Conservation (phyloP, 257 asterid genomes). For the Nicotiana undulata region DNA sequence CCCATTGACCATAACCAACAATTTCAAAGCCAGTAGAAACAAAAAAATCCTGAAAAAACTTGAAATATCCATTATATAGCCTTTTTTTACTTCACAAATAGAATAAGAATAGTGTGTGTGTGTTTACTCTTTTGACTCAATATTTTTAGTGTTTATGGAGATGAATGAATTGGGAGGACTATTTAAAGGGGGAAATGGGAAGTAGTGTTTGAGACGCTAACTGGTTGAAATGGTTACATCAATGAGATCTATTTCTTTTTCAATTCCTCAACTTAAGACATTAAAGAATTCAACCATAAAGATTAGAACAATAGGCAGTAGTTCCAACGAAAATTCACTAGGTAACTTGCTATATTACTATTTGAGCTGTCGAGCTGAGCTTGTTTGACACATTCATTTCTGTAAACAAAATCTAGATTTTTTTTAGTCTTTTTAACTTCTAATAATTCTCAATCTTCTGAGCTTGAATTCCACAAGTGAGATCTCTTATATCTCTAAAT, state of each 20-base stretch:
- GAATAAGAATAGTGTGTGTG: not conserved
- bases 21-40: slow-evolving; percentile 11
- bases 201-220: not conserved
- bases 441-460: no score
- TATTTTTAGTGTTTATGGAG: not conserved
- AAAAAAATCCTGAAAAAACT: slow-evolving; percentile 6
- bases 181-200: not conserved
- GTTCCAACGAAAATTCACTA: slow-evolving; percentile 9
- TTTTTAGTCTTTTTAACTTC: no score
- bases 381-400: not conserved
- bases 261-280: not conserved
- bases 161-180: not conserved
- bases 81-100: not conserved
- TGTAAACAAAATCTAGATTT: not conserved
- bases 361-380: not conserved
- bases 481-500: not conserved
- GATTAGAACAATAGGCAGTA: not conserved
- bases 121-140: not conserved
- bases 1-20: slow-evolving; percentile 13
- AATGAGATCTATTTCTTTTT: not conserved
- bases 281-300: not conserved
- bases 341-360: not conserved
- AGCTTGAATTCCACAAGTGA: not conserved
- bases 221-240: not conserved
- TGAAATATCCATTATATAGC: slow-evolving; percentile 11